Evolutionary conservation across 2,329 filamentous ascomycete genomes (phyloP).

Genomic region (Verticillium zaregamsianum): DNA sequence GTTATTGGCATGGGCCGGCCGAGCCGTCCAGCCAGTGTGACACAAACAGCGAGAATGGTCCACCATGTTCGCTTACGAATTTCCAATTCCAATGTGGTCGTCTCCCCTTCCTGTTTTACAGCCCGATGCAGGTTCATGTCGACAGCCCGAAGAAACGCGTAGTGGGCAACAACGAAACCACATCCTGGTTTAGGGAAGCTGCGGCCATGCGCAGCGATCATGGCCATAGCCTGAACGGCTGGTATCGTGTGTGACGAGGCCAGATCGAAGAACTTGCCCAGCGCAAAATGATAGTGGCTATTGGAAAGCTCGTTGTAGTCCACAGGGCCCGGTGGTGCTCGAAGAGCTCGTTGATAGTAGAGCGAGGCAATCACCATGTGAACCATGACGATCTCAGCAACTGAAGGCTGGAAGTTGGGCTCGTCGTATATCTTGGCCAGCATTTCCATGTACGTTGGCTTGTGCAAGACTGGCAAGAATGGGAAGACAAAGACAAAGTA

Average conservation of each 20-base stretch:
- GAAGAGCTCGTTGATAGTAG: conserved; percentile 70
- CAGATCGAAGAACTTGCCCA: conserved; percentile 66
- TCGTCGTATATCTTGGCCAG: conserved; percentile 68
- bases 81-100: conserved; percentile 63
- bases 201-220: conserved; percentile 70
- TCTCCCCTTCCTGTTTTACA: conserved; percentile 44
- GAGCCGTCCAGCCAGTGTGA: conserved; percentile 69
- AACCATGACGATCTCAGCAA: conserved; percentile 64
- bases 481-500: conserved; percentile 70
- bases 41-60: conserved; percentile 61
- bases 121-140: conserved; percentile 73
- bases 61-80: conserved; percentile 77
- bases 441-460: conserved; percentile 61
- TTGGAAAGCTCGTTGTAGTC: conserved; percentile 63
- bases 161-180: conserved; percentile 63
- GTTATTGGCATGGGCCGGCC: conserved; percentile 73
- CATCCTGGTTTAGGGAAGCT: conserved; percentile 77
- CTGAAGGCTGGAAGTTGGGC: conserved; percentile 53
- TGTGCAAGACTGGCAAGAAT: conserved; percentile 74
- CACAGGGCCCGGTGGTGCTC: conserved; percentile 56
- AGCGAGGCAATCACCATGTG: conserved; percentile 79
- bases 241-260: conserved; percentile 56
- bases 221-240: conserved; percentile 67
- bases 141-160: conserved; percentile 64
- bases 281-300: conserved; percentile 71